These are phyloP conservation scores for Ulota crispa DNA, from an alignment of 225 moss, liverwort and hornwort species.

Conservation along the genomic window DNA sequence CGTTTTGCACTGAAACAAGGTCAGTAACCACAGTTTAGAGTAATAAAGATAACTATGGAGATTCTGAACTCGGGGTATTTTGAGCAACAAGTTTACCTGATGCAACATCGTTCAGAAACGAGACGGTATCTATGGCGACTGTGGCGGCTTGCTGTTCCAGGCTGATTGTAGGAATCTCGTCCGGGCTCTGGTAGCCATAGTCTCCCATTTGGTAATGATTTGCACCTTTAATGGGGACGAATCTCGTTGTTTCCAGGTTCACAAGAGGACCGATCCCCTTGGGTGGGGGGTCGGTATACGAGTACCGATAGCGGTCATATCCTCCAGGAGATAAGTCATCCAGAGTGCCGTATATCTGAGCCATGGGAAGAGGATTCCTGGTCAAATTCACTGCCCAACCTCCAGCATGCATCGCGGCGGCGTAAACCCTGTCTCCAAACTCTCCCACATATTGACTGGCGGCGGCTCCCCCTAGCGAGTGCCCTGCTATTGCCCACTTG, in stretches of 20 bases:
- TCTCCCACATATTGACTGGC: constrained; percentile 14
- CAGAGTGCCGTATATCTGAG: constrained; percentile 42
- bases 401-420: constrained; percentile 37
- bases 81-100: not conserved
- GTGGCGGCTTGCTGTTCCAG: constrained; percentile 45
- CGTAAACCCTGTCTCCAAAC: constrained; percentile 35
- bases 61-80: not conserved
- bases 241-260: constrained; percentile 32
- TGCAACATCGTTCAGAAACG: constrained; percentile 29
- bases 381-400: constrained; percentile 31
- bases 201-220: constrained; percentile 61
- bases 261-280: constrained; percentile 32
- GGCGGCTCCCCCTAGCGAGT: constrained; percentile 41
- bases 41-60: not conserved
- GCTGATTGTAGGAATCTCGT: constrained; percentile 49
- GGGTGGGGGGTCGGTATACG: constrained; percentile 25
- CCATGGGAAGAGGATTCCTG: constrained; percentile 18
- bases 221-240: constrained; percentile 35
- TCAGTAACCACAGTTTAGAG: not conserved
- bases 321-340: constrained; percentile 36
- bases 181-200: constrained; percentile 49
- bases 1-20: not conserved
- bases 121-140: constrained; percentile 32
- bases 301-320: constrained; percentile 33
- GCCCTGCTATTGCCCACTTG: constrained; percentile 66